Percentiles rank a stretch among this genome's conserved stretches.
Evolutionary conservation across 2,329 filamentous ascomycete species (phyloP).

Genomic region (Exophiala spinifera): DNA sequence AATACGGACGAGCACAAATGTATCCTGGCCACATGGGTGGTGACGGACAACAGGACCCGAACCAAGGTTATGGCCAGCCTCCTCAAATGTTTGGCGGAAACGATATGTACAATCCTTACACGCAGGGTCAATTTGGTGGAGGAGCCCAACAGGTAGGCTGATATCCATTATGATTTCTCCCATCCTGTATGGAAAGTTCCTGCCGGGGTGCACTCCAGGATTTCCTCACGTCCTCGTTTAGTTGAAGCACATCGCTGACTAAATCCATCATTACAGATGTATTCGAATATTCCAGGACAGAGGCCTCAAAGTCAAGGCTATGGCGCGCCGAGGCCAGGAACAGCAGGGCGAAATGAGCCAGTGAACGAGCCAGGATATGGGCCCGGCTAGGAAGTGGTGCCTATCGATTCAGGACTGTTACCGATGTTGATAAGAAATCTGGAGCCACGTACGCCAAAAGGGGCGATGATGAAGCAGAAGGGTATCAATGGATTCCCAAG

Average conservation of each 20-base stretch:
- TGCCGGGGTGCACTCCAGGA: background rate
- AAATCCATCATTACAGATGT: slow-evolving; percentile 22
- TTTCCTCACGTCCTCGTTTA: background rate
- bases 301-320: slow-evolving; percentile 30
- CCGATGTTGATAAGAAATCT: background rate
- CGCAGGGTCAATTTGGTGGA: slow-evolving; percentile 61
- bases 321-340: slow-evolving; percentile 25
- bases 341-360: slow-evolving; percentile 23
- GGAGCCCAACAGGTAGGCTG: slow-evolving; percentile 68
- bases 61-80: slow-evolving; percentile 71
- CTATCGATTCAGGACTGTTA: background rate
- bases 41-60: slow-evolving; percentile 60
- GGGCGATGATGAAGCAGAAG: background rate
- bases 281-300: slow-evolving; percentile 24
- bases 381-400: slow-evolving; percentile 19
- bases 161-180: slow-evolving; percentile 1
- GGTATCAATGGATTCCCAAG: background rate
- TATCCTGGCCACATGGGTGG: slow-evolving; percentile 68
- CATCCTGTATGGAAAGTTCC: background rate
- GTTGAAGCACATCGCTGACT: slow-evolving; percentile 1
- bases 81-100: slow-evolving; percentile 70
- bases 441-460: background rate
- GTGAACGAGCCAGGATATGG: slow-evolving; percentile 29
- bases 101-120: slow-evolving; percentile 72
- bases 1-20: slow-evolving; percentile 79